Base-by-base conservation (phyloP, 257 asterid genomes). In the Ligustrum vulgare region DNA sequence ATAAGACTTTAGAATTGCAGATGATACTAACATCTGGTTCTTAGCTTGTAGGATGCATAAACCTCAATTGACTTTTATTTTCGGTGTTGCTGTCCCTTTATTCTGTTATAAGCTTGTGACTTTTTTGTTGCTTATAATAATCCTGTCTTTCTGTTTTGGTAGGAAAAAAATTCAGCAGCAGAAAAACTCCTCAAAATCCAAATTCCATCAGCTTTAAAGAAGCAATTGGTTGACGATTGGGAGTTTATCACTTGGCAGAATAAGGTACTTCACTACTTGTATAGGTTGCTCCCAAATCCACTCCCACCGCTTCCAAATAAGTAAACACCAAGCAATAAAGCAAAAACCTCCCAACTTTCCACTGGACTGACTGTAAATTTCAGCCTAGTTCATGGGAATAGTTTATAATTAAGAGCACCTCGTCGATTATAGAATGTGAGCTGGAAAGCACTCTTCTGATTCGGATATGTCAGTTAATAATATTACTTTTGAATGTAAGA, bases 181-280 rank as follows among this genome's bases (percentile, higher is more conserved):
- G 96, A 91, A 73, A 93, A 90, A 71, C 84, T 83, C 51, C 37
- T 91, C 77, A 87, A 89, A 88, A 86, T 93, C 77, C 92, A 85
- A 79, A 85, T 93, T 73, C 94, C 99, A 32, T 77, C 87, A 28
- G 83, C 82, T 80, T 79, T 95, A 83, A 95, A 86, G 90, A 93
- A 91, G 81, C 94, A 84, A 74, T 84, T 95, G 35, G 88, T 91
- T 74, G 87, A 89, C 75, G 99, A 95, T 80, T 91, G 94, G 96
- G 96, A 95, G 82, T 88, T 67, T 37, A 69, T 95, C 76, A 89
- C 91, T 62, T 93, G 90, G 82, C 97, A 91, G 83, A 88, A 93
- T 84, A 93, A 91, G 99, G 99, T 91, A 77, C 71, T 37, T 39
- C 16, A 60, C 18, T 23, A 11, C 33, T 58, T 78, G 37, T 74